These are phyloP conservation scores for Ascochyta fabae DNA, from an alignment of 2,329 filamentous ascomycete genomes.

Conservation along the genomic window DNA sequence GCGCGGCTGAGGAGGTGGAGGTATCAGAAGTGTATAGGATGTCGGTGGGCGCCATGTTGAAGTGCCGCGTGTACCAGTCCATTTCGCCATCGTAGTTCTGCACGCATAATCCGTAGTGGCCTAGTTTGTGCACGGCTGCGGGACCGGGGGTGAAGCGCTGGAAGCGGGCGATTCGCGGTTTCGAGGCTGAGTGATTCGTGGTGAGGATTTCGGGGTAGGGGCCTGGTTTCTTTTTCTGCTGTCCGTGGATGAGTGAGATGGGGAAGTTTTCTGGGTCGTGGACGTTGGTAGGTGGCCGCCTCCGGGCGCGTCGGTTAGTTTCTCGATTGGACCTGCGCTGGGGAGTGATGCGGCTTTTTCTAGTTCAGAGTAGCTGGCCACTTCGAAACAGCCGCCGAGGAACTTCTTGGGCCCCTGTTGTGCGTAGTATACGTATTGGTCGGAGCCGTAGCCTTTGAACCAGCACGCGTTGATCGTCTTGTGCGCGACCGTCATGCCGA, in stretches of 20 bases:
- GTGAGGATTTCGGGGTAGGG: constrained; percentile 58
- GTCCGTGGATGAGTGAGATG: constrained; percentile 65
- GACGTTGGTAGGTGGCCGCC: constrained; percentile 59
- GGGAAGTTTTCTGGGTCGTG: constrained; percentile 61
- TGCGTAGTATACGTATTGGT: constrained; percentile 66
- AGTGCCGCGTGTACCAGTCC: constrained; percentile 55
- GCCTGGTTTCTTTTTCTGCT: constrained; percentile 53
- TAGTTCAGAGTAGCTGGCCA: constrained; percentile 63
- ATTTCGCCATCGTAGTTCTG: constrained; percentile 47
- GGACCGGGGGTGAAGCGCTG: constrained; percentile 61
- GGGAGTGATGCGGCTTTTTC: constrained; percentile 56
- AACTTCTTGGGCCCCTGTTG: constrained; percentile 60
- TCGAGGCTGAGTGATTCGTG: constrained; percentile 52
- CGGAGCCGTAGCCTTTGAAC: constrained; percentile 66
- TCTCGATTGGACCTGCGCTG: constrained; percentile 56
- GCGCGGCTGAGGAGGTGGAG: constrained; percentile 10
- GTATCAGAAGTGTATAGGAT: constrained; percentile 47
- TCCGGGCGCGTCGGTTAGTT: constrained; percentile 59
- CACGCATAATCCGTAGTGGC: constrained; percentile 56
- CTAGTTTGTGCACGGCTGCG: constrained; percentile 58
- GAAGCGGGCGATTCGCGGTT: constrained; percentile 57
- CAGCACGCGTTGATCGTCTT: constrained; percentile 54
- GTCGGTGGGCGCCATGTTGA: constrained; percentile 57
- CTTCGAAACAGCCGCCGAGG: constrained; percentile 64
- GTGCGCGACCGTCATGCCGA: constrained; percentile 45